Evolutionary conservation across 139 green algal genomes (phyloP).

Genomic region (Prasinococcaceae sp.): DNA sequence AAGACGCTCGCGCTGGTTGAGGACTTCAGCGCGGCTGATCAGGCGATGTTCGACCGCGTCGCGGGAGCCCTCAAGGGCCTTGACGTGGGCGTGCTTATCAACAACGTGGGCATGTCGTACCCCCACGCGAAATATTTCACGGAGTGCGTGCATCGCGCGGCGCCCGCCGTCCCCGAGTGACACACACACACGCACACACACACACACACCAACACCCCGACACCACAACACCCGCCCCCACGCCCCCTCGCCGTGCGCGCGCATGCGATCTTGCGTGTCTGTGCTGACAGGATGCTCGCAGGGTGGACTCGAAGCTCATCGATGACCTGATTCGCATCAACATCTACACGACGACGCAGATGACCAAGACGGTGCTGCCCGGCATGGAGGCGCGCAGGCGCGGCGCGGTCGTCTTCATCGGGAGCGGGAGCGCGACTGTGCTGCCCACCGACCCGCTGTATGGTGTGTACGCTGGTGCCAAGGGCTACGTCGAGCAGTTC

Average conservation of each 20-base stretch:
- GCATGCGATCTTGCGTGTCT: too few relatives aligned
- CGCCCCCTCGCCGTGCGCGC: too few relatives aligned
- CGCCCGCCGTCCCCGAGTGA: too few relatives aligned
- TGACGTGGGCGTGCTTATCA: conserved; percentile 66
- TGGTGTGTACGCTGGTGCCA: conserved; percentile 57
- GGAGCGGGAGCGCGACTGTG: conserved; percentile 42
- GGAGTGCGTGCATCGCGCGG: too few relatives aligned
- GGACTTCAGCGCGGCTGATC: conserved; percentile 8
- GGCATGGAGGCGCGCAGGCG: conserved; percentile 48
- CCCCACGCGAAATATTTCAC: conserved; percentile 57
- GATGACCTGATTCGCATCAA: conserved; percentile 37
- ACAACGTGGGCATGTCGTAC: conserved; percentile 72
- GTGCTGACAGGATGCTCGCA: too few relatives aligned
- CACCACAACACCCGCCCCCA: too few relatives aligned
- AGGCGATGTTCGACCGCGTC: not conserved
- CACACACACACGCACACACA: too few relatives aligned
- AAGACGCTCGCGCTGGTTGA: conserved; percentile 26
- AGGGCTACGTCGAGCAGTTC: conserved; percentile 48
- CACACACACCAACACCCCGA: too few relatives aligned
- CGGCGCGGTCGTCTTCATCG: conserved; percentile 60
- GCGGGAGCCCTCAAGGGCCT: conserved; percentile 25
- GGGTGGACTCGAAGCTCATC: conserved; percentile 26
- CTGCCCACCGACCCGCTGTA: conserved; percentile 54
- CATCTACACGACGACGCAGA: conserved; percentile 23
- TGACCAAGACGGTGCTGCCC: conserved; percentile 45